Evolutionary conservation across 306 rosid genomes (phyloP).

Genomic region (Carpinus fangiana): DNA sequence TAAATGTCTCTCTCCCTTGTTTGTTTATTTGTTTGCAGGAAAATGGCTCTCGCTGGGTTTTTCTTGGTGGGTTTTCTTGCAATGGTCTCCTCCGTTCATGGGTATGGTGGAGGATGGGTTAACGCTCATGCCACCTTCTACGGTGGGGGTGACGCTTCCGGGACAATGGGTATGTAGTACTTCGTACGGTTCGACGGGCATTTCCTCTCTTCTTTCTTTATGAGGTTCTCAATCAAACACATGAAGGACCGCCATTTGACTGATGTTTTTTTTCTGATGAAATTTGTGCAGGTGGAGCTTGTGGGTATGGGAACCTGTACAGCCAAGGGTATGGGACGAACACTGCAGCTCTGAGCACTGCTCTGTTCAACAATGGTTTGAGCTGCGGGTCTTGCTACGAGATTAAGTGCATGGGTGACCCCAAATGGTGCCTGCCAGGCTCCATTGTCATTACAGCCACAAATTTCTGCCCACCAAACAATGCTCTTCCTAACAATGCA

Average conservation of each 20-base stretch:
- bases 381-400: slow-evolving; percentile 95
- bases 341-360: slow-evolving; percentile 96
- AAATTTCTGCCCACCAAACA: slow-evolving; percentile 96
- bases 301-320: slow-evolving; percentile 97
- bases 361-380: slow-evolving; percentile 87
- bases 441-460: slow-evolving; percentile 95
- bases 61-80: slow-evolving; percentile 49
- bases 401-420: slow-evolving; percentile 66
- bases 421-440: slow-evolving; percentile 83
- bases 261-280: background rate
- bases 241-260: background rate
- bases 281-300: slow-evolving; percentile 77
- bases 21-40: slow-evolving; percentile 46
- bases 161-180: slow-evolving; percentile 90
- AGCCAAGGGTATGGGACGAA: slow-evolving; percentile 99
- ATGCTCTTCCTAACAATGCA: slow-evolving; percentile 74
- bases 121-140: slow-evolving; percentile 95
- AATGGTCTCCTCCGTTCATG: slow-evolving; percentile 53
- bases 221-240: too few species aligned
- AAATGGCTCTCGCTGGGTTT: slow-evolving; percentile 55
- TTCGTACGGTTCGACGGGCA: background rate
- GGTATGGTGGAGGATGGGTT: slow-evolving; percentile 73
- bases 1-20: slow-evolving; percentile 9
- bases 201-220: background rate
- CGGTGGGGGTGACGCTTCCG: slow-evolving; percentile 97